Evolutionary conservation across 148 eudicot species (phyloP), one percentile per base, ranked within the genome.

Genomic region (Camellia japonica): DNA sequence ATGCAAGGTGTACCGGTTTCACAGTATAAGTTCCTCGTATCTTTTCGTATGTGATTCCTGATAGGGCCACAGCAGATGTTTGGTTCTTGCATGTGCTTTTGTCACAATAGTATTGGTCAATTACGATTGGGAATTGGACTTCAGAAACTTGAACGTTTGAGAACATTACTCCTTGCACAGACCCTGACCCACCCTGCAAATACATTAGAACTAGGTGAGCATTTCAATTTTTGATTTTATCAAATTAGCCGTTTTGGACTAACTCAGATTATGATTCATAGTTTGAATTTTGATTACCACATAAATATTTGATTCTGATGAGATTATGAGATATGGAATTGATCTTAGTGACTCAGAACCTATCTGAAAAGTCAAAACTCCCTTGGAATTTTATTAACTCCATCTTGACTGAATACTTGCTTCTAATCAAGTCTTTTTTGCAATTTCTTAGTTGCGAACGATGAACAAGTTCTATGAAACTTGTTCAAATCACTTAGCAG

Each of bases 101-200:
- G 87, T 95, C 99, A 60, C 99, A 95, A 75, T 95, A 95, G 84
- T 82, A 95, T 76, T 95, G 99, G 84, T 95, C 97, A 46, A 95
- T 95, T 20, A 95, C 87, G 11, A 95, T 93, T 9, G 99, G 99
- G 43, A 92, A 82, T 85, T 93, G 89, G 73, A 95, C 99, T 83
- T 92, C 93, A 20, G 90, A 87, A 58, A 93, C 86, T 84, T 89
- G 92, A 71, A 95, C 91, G 87, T 95, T 93, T 76, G 97, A 90
- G 82, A 95, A 95, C 47, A 89, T 80, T 47, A 95, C 84, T 23
- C 87, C 91, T 88, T 90, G 90, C 44, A 93, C 99, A 18, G 93
- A 90, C 18, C 99, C 99, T 62, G 93, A 89, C 23, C 97, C 99
- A 54, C 99, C 99, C 99, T 95, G 92, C 71, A 81, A 0, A 38